Base-by-base conservation (phyloP, 1,284 basidiomycete genomes). In the Sanguinoderma infundibulare region DNA sequence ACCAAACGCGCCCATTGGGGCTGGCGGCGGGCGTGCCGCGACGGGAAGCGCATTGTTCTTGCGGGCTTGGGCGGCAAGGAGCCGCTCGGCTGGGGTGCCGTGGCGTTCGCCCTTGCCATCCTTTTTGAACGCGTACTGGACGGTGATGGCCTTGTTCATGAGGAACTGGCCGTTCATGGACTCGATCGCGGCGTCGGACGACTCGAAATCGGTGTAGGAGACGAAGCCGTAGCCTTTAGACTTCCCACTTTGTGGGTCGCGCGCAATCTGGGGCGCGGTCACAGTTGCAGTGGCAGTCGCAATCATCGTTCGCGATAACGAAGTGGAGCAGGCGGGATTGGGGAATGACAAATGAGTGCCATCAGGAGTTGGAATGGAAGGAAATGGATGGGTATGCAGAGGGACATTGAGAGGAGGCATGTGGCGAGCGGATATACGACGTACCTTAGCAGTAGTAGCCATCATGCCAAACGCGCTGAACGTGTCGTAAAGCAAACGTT, bases 101-200 rank as follows among this genome's bases (percentile, higher is more conserved):
- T 99, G 98, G 17, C 96, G 87, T 76, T 99, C 97, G 63, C 96
- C 96, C 76, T 98, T 98, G 58, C 94, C 95, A 71, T 99, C 98
- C 80, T 98, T 98, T 78, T 98, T 98, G 85, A 98, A 97, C 4
- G 97, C 97, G 74, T 98, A 98, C 75, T 97, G 95, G 15, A 98
- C 96, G 17, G 90, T 90, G 73, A 98, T 94, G 61, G 96, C 92
- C 77, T 98, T 98, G 82, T 98, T 98, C 89, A 97, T 96, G 50
- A 99, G 83, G 85, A 95, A 98, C 73, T 99, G 97, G 51, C 89
- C 89, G 71, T 98, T 97, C 94, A 99, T 96, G 22, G 95, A 87
- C 77, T 98, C 96, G 62, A 98, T 87, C 5, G 98, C 97, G 17
- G 94, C 94, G 76, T 99, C 98, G 20, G 96, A 94, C 6, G 96